These are phyloP conservation scores for Vanderwaltozyma tropicalis DNA, from an alignment of 805 yeast species.

Conservation along the genomic window DNA sequence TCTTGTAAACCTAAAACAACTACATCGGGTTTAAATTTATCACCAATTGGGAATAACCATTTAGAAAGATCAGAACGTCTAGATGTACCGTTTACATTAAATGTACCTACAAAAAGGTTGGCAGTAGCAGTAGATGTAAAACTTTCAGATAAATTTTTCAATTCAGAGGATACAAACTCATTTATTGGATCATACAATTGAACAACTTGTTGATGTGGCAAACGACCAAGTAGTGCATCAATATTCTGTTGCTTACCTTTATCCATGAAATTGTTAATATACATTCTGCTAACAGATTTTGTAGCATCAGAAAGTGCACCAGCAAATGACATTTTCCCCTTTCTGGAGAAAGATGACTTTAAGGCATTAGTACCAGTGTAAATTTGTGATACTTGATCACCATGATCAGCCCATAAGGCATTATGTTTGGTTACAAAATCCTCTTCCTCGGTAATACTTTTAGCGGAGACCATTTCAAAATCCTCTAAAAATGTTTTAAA, in stretches of 20 bases:
- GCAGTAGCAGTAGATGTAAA: constrained; percentile 56
- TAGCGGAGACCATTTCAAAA: constrained; percentile 25
- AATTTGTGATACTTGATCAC: constrained; percentile 90
- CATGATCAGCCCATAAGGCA: constrained; percentile 95
- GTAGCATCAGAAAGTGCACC: constrained; percentile 97
- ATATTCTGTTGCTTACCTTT: constrained; percentile 82
- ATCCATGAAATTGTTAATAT: constrained; percentile 92
- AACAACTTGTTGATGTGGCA: constrained; percentile 62
- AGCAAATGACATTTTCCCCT: constrained; percentile 92
- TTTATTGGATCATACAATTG: constrained; percentile 76
- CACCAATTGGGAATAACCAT: constrained; percentile 78
- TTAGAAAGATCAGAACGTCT: constrained; percentile 45
- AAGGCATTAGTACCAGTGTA: constrained; percentile 97
- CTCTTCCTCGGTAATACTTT: constrained; percentile 28
- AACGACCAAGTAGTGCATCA: constrained; percentile 74
- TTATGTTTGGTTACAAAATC: constrained; percentile 69
- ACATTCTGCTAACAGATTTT: constrained; percentile 88
- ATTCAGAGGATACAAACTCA: constrained; percentile 66
- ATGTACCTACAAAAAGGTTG: constrained; percentile 70
- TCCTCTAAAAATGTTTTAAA: constrained; percentile 44
- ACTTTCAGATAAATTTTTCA: constrained; percentile 32
- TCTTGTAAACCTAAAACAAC: constrained; percentile 92
- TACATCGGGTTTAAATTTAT: constrained; percentile 54
- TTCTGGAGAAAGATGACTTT: constrained; percentile 86
- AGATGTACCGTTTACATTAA: constrained; percentile 70